Conservation (phyloP, 73 alveolate genomes). For the Diophrys appendiculata region DNA sequence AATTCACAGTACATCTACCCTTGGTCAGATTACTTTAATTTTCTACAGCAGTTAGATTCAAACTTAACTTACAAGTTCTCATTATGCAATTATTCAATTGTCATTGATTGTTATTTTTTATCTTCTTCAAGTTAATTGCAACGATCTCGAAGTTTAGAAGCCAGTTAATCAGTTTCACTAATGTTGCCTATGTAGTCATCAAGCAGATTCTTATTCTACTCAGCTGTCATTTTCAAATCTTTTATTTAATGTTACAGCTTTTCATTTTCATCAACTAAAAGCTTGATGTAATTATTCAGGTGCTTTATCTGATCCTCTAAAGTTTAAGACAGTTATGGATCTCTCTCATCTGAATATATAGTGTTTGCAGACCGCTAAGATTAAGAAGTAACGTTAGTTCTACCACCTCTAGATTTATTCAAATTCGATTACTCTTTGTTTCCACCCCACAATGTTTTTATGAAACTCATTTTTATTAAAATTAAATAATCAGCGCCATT, state of each 20-base stretch:
- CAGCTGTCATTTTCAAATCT: slow-evolving; percentile 24
- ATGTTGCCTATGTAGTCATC: slow-evolving; percentile 31
- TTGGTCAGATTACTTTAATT: too few species aligned
- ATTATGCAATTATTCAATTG: not conserved
- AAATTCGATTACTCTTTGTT: too few species aligned
- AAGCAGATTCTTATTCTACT: slow-evolving; percentile 17
- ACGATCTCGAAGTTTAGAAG: not conserved
- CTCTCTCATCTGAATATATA: slow-evolving; percentile 37
- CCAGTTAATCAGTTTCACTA: not conserved
- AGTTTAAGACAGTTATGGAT: slow-evolving; percentile 28
- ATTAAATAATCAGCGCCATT: too few species aligned
- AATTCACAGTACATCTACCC: not conserved
- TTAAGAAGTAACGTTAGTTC: too few species aligned
- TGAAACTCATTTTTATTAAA: too few species aligned
- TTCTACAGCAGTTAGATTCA: not conserved
- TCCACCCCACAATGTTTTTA: too few species aligned
- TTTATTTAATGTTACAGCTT: slow-evolving; percentile 34
- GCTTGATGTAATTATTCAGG: slow-evolving; percentile 26
- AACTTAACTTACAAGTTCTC: not conserved
- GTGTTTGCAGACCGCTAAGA: too few species aligned
- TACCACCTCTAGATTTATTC: too few species aligned
- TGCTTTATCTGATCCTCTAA: slow-evolving; percentile 33
- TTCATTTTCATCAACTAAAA: slow-evolving; percentile 29
- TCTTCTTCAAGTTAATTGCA: not conserved
- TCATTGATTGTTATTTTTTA: not conserved